Base-by-base conservation (phyloP, 768 basidiomycete genomes). In the Mycena rosella region DNA sequence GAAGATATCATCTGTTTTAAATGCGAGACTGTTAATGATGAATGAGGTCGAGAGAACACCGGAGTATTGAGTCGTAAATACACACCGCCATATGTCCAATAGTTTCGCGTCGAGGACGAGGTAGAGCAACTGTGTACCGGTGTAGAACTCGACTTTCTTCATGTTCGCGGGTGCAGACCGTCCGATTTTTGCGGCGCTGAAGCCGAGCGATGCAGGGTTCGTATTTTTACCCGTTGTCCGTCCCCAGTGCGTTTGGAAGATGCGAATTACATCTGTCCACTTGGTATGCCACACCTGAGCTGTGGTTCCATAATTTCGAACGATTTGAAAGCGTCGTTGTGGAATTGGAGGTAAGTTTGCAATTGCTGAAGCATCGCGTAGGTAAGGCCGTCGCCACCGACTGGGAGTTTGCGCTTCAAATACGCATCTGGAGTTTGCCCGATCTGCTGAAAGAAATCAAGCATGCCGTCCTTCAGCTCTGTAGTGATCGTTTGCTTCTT, bases 301-400 rank as follows among this genome's bases (percentile, higher is more conserved):
- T 67, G 42, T 4, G 71, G 68, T 30, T 66, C 68, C 20, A 72
- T 20, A 20, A 70, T 34, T n/a, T 72, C 68, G 26, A 72, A 42
- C 5, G 64, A 40, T 42, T 69, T 55, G 48, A 67, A 72, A 10
- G 60, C 55, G 22, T 69, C 59, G 3, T 62, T 22, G 24, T 65
- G 63, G 42, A 69, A 72, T 38, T 78, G 70, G n/a, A 71, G 60
- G 30, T 68, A 64, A 24, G 56, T 47, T 48, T 71, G 65, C n/a
- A 66, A 22, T 27, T 59, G 58, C 10, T 24, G 53, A 14, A 57
- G 61, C 67, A 76, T 77, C 60, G 82, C 75, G 63, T 60, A 83
- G 1, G 81, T 79, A 17, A 82, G 72, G 2, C 82, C 80, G 71
- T 83, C 80, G 3, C 81, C 80, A 9, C 77, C 77, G n/a, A 78